Base-by-base conservation (phyloP, 2,329 filamentous ascomycete species). In the Ceratocystis lukuohia region DNA sequence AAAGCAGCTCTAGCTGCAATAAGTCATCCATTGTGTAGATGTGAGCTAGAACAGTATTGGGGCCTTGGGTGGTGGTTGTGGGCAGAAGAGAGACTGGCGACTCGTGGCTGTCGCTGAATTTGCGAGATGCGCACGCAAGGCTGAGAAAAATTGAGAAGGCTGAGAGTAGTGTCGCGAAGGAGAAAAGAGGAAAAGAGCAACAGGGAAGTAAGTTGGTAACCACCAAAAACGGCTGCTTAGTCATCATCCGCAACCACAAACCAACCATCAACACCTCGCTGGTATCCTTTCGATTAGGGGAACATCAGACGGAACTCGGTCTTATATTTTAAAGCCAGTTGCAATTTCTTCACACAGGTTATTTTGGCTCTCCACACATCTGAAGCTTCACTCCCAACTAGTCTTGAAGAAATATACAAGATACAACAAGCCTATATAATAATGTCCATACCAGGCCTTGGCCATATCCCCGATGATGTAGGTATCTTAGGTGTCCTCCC, bases 1-100 rank as follows among this genome's bases (percentile, higher is more conserved):
- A 96, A 65, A 99, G 83, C 69, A 95, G 82, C 81, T 99, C 94
- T 74, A 99, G 86, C 71, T 90, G 89, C 75, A 89, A 84, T 71
- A 99, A 83, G 73, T 96, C 93, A 74, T 96, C 91, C 91, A 96
- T 96, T 70, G 71, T 75, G 71, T 25, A 41, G 28, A 62, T 4
- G 1, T 12, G 12, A n/a, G 12, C n/a, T 12, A 33, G 8, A 57
- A 37, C 8, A 30, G 56, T n/a, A 12, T 37, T 59, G 8, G 33
- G 8, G 37, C 10, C 37, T 46, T 53, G 20, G 5, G 30, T 10
- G 28, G 15, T n/a, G 44, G 62, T 28, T n/a, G 41, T 48, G 37
- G 44, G 22, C 15, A 44, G 48, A 8, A 59, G 56, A 20, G 12
- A 8, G 4, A 59, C 6, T 3, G 8, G 28, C 56, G 7, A 37